A percentile compares a stretch with the other conserved stretches of the same genome.
Conservation (phyloP, 441 rosid species). For the Pelargonium australe region DNA sequence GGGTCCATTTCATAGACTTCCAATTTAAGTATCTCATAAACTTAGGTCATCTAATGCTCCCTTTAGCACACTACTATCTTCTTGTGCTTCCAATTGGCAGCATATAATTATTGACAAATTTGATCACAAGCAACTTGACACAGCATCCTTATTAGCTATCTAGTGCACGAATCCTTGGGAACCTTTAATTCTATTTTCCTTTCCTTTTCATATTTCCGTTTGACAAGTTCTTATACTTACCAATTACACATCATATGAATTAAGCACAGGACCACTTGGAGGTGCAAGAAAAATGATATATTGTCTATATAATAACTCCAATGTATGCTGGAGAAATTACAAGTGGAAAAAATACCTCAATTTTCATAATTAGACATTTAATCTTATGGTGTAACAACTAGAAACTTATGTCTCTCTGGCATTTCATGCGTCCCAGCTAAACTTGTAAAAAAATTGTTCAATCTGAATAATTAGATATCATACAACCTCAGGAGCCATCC, state of each 20-base stretch:
- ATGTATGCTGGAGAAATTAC: background rate
- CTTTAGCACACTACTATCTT: background rate
- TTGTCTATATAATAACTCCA: no score
- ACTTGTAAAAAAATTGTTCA: background rate
- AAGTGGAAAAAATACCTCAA: background rate
- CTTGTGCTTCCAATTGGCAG: constrained; percentile 14
- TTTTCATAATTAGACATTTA: background rate
- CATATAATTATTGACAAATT: constrained; percentile 16
- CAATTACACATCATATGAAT: background rate
- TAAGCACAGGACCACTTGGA: background rate
- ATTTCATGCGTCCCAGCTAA: background rate
- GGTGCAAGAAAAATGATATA: background rate
- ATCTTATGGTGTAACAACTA: background rate
- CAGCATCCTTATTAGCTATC: constrained; percentile 11
- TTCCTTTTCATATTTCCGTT: background rate
- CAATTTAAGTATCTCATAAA: background rate
- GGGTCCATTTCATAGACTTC: background rate
- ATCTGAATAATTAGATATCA: background rate
- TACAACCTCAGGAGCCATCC: constrained; percentile 85
- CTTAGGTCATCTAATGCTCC: constrained; percentile 11
- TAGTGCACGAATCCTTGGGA: background rate
- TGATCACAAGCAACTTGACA: constrained; percentile 14
- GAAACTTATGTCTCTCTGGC: background rate
- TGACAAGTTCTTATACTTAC: background rate
- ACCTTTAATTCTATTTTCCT: no score